Conservation (phyloP, 352 stramenopile genomes). For the Phytophthora lateralis region DNA sequence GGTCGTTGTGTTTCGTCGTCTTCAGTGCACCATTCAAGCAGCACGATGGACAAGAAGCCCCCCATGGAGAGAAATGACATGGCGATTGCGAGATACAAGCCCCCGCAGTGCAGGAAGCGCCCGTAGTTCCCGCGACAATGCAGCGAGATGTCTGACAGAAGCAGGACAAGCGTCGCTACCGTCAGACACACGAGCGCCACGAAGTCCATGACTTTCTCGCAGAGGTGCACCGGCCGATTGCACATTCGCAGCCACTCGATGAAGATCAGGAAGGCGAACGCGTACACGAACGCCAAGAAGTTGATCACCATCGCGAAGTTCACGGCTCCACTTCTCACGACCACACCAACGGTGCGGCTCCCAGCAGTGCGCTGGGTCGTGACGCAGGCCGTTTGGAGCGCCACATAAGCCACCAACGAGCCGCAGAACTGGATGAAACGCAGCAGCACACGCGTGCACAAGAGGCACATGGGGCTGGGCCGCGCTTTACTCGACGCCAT, state of each 20-base stretch:
- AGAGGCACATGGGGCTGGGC: conserved; percentile 17
- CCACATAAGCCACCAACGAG: conserved; percentile 60
- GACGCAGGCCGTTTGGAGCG: conserved; percentile 54
- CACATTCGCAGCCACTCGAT: conserved; percentile 55
- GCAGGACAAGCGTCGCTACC: conserved; percentile 57
- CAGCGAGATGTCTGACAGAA: conserved; percentile 58
- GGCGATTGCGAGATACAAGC: conserved; percentile 51
- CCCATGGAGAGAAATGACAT: conserved; percentile 64
- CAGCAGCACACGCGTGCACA: conserved; percentile 49
- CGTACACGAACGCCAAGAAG: conserved; percentile 72
- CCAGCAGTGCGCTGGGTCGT: conserved; percentile 23
- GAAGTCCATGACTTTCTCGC: conserved; percentile 56
- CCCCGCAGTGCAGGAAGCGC: conserved; percentile 61
- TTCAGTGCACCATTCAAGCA: conserved; percentile 46
- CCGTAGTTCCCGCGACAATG: conserved; percentile 52
- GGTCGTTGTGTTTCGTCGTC: not conserved
- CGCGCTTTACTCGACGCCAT: conserved; percentile 12
- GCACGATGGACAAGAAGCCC: conserved; percentile 46
- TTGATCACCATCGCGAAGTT: conserved; percentile 65
- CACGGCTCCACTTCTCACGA: conserved; percentile 53
- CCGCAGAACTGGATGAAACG: conserved; percentile 66
- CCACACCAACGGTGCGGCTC: conserved; percentile 46
- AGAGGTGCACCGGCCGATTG: conserved; percentile 43
- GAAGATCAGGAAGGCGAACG: conserved; percentile 57
- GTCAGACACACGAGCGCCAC: conserved; percentile 45